Conservation (phyloP, 768 basidiomycete species). For the Boletus rubropictus region DNA sequence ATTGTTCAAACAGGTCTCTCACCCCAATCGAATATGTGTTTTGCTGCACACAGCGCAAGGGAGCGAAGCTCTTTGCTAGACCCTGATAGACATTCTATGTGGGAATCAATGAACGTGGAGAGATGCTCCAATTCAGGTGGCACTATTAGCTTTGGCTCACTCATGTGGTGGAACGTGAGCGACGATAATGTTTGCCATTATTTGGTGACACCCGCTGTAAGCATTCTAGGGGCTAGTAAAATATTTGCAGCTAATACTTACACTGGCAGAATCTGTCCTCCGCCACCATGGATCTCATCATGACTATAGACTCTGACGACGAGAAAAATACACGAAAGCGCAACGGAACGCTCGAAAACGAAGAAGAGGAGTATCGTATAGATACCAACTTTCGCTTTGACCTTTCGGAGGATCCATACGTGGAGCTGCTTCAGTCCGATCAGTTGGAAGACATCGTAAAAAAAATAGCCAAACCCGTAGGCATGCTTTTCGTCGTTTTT, state of each 20-base stretch:
- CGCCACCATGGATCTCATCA: conserved; percentile 54
- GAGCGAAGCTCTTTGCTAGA: conserved; percentile 49
- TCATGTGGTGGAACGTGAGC: conserved; percentile 12
- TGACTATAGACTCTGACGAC: conserved; percentile 79
- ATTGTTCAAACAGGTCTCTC: conserved; percentile 20
- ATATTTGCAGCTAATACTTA: too few relatives aligned
- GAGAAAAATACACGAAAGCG: conserved; percentile 41
- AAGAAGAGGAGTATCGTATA: conserved; percentile 54
- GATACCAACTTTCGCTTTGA: conserved; percentile 85
- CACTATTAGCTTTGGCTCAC: conserved; percentile 18
- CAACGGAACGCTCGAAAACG: conserved; percentile 22
- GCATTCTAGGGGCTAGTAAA: too few relatives aligned
- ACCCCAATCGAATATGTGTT: conserved; percentile 76
- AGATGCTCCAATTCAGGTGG: conserved; percentile 44
- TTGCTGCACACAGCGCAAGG: conserved; percentile 61
- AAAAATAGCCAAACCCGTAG: conserved; percentile 56
- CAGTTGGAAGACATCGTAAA: conserved; percentile 54
- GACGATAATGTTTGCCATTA: conserved; percentile 13
- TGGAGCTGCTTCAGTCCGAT: conserved; percentile 43
- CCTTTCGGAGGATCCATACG: conserved; percentile 62
- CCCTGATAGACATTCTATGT: conserved; percentile 49
- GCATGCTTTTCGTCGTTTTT: conserved; percentile 20
- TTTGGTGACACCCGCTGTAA: conserved; percentile 7
- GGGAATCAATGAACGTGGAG: conserved; percentile 49
- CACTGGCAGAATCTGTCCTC: not conserved